Base-by-base conservation (phyloP, 768 basidiomycete genomes). In the Auriculariales sp. region DNA sequence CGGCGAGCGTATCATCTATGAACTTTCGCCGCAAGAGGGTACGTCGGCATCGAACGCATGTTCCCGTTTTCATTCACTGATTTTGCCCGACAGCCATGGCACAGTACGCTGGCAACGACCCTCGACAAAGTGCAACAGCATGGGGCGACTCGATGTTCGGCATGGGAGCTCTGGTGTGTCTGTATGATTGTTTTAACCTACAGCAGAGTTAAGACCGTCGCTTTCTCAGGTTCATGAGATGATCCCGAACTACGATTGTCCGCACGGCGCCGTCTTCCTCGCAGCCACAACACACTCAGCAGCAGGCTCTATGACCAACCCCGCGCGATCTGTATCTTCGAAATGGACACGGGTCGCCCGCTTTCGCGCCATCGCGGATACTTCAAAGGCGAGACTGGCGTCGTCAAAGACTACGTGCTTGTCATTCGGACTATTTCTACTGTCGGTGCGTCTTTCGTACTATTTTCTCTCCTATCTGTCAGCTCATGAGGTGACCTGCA, bases 371-470 rank as follows among this genome's bases (percentile, higher is more conserved):
- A 83, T 59, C 69, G 68, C 25, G 79, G 78, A 0, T 76, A 68
- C 51, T 54, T 60, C 45, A 60, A 68, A 47, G 71, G 73, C 31
- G 79, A 81, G 58, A 77, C 76, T 50, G 78, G 78, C 39, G 78
- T 73, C 4, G 68, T 76, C 4, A 79, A 74, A 57, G 77, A 75
- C 1, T 81, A 79, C 55, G 69, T 73, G 28, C 63, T 82, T 29
- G 69, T 71, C 22, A 67, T 82, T 30, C 62, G 80, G 51, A 74
- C 70, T 49, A 72, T 78, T 44, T 67, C 67, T n/a, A 78, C 78
- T 1, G 71, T 80, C 27, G 79, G 78, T 55, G 81, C 81, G 72
- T 81, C n/a, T n/a, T n/a, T n/a, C n/a, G n/a, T n/a, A n/a, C n/a
- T n/a, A n/a, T n/a, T n/a, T n/a, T n/a, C n/a, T n/a, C n/a, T n/a